Evolutionary conservation across 1,284 basidiomycete species (phyloP).

Genomic region (Moniliophthora roreri): DNA sequence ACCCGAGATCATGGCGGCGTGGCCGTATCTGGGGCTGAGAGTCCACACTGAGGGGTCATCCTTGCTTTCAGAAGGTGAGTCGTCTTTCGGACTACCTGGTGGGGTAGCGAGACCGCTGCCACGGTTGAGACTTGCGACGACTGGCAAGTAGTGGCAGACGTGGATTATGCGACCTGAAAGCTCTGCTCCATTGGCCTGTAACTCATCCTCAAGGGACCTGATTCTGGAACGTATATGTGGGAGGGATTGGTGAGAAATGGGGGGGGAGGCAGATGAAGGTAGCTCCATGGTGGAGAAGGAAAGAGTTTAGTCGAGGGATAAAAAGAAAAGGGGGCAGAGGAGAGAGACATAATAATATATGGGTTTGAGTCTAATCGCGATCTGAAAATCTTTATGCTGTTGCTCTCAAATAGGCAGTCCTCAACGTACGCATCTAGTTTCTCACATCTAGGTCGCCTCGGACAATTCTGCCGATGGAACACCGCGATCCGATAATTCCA

Average conservation of each 20-base stretch:
- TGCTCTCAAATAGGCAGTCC: neutral
- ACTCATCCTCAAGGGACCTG: constrained; percentile 64
- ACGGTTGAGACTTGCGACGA: constrained; percentile 56
- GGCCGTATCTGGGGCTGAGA: constrained; percentile 81
- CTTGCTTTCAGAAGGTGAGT: constrained; percentile 17
- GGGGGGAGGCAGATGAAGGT: neutral
- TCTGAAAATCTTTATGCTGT: neutral
- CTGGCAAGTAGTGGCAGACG: constrained; percentile 81
- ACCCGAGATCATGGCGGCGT: constrained; percentile 94
- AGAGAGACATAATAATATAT: no score
- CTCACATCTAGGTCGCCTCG: no score
- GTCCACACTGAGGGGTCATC: constrained; percentile 56
- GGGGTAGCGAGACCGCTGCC: constrained; percentile 59
- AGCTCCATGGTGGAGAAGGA: constrained; percentile 39
- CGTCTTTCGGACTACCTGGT: constrained; percentile 56
- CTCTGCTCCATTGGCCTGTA: constrained; percentile 64
- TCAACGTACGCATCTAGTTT: neutral
- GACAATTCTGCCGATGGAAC: no score
- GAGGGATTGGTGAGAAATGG: constrained; percentile 30
- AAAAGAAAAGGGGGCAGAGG: no score
- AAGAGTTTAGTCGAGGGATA: no score
- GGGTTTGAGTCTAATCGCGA: neutral
- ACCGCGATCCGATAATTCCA: no score
- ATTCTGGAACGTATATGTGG: constrained; percentile 63
- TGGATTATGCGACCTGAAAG: constrained; percentile 87